These are phyloP conservation scores for Arabidopsis arenosa DNA, from an alignment of 345 rosid species.

Conservation along the genomic window DNA sequence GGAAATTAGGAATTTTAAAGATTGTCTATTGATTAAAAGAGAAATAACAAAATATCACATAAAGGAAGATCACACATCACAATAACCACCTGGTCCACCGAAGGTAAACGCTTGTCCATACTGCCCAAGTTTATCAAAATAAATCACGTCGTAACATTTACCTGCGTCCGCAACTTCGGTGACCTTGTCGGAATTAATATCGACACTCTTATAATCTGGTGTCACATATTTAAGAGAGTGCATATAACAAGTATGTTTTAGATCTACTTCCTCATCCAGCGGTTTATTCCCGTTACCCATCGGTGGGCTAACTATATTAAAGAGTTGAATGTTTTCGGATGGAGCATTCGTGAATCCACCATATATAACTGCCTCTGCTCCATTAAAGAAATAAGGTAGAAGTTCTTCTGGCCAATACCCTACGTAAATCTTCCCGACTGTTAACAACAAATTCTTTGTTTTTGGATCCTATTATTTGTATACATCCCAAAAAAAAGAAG, in stretches of 20 bases:
- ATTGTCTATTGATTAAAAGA: background rate
- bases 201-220: background rate
- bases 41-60: background rate
- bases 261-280: background rate
- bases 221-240: constrained; percentile 11
- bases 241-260: constrained; percentile 28
- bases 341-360: constrained; percentile 8
- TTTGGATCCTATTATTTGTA: constrained; percentile 14
- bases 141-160: constrained; percentile 2
- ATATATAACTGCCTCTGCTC: background rate
- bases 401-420: constrained; percentile 10
- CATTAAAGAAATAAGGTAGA: background rate
- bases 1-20: background rate
- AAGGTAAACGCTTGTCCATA: constrained; percentile 5
- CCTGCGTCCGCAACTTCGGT: background rate
- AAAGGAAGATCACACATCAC: background rate
- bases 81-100: constrained; percentile 23
- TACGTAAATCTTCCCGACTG: background rate
- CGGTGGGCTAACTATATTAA: constrained; percentile 1
- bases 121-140: background rate
- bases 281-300: constrained; percentile 29
- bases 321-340: background rate
- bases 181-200: background rate
- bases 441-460: background rate
- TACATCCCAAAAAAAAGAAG: too few species aligned